phyloP scores from a whole-genome alignment of 805 yeast species.

The Candida pseudoglaebosa region DNA sequence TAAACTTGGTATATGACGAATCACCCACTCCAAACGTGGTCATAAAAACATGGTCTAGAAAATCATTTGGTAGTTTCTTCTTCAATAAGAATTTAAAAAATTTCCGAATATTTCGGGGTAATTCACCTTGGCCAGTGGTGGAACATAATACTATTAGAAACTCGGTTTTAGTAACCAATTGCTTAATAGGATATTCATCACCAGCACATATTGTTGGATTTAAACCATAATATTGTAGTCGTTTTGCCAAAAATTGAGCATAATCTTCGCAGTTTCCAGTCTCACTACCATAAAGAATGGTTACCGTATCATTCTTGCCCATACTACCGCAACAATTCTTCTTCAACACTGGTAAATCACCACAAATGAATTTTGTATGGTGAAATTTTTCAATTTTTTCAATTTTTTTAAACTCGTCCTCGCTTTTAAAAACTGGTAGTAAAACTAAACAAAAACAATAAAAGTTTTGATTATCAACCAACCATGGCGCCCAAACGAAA shows the following conservation, averaged over 20 bases:
- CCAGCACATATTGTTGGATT: conserved; percentile 47
- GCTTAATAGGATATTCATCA: conserved; percentile 57
- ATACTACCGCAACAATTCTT: not conserved
- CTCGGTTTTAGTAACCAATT: conserved; percentile 45
- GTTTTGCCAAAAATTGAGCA: conserved; percentile 59
- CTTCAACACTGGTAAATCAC: not conserved
- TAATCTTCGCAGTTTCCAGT: conserved; percentile 89
- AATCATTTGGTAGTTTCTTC: conserved; percentile 54
- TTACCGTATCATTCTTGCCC: conserved; percentile 25
- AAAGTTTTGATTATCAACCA: not conserved
- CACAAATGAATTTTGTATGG: not conserved
- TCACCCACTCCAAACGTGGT: conserved; percentile 92
- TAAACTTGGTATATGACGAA: conserved; percentile 83
- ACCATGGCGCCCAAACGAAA: conserved; percentile 23
- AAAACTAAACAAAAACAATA: not conserved
- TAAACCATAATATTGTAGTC: conserved; percentile 52
- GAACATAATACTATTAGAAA: conserved; percentile 63
- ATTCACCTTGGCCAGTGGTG: conserved; percentile 93
- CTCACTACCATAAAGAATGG: conserved; percentile 83
- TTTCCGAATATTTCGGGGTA: conserved; percentile 71
- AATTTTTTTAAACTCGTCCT: not conserved
- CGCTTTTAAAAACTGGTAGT: not conserved
- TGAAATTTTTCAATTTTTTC: not conserved
- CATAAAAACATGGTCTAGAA: conserved; percentile 58
- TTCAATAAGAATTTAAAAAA: conserved; percentile 74